These are phyloP conservation scores for Tulasnella sp. DNA, from an alignment of 768 basidiomycete genomes.

Conservation along the genomic window DNA sequence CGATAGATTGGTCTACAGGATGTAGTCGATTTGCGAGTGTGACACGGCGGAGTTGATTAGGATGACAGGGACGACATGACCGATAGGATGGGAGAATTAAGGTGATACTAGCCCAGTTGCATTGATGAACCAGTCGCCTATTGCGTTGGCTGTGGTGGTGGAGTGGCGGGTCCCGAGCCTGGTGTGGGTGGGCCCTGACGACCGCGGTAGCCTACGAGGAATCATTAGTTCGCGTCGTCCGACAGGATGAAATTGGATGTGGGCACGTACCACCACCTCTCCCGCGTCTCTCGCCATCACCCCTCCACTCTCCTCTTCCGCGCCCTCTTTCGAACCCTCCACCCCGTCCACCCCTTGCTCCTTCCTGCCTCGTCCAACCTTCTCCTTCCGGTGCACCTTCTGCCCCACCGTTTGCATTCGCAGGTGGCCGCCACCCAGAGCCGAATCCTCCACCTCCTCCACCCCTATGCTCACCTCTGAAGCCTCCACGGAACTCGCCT, in stretches of 20 bases:
- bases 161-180: too few species aligned
- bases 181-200: neutral
- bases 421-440: neutral
- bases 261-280: neutral
- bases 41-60: too few species aligned
- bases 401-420: neutral
- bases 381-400: neutral
- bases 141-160: too few species aligned
- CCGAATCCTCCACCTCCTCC: constrained; percentile 31
- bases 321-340: neutral
- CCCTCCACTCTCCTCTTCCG: neutral
- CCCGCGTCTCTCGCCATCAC: neutral
- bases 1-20: too few species aligned
- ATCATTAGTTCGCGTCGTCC: neutral
- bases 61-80: too few species aligned
- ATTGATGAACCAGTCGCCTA: too few species aligned
- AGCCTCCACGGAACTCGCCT: constrained; percentile 24
- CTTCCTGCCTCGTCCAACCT: neutral
- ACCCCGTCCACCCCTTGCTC: neutral
- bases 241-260: neutral
- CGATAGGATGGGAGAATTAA: too few species aligned
- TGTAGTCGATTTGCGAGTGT: too few species aligned
- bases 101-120: too few species aligned
- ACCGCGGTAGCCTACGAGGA: neutral
- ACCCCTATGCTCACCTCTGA: constrained; percentile 39